These are phyloP conservation scores for Davidsoniella virescens DNA, from an alignment of 2,329 filamentous ascomycete species.

Conservation along the genomic window DNA sequence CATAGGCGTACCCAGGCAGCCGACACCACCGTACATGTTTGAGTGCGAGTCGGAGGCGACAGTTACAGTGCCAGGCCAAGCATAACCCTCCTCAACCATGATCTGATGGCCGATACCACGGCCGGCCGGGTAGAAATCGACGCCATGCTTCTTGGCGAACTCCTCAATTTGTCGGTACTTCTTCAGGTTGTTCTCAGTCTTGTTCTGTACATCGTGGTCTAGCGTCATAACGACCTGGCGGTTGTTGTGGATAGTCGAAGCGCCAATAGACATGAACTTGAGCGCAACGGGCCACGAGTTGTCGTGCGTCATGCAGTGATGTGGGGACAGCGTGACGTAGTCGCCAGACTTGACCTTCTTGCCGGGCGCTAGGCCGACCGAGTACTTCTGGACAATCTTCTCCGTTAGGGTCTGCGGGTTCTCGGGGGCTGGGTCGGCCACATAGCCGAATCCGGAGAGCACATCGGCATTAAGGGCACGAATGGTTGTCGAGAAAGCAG, in stretches of 20 bases:
- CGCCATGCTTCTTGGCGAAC: constrained; percentile 63
- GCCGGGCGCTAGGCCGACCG: constrained; percentile 55
- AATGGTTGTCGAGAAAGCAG: constrained; percentile 13
- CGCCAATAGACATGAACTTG: constrained; percentile 70
- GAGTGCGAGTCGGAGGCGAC: constrained; percentile 67
- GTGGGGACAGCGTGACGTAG: constrained; percentile 52
- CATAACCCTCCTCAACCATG: constrained; percentile 71
- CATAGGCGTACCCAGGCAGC: constrained; percentile 60
- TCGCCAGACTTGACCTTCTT: constrained; percentile 68
- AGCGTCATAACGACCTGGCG: constrained; percentile 38
- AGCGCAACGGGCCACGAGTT: constrained; percentile 58
- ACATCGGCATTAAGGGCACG: constrained; percentile 9
- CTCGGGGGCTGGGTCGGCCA: constrained; percentile 5
- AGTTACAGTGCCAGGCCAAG: constrained; percentile 68
- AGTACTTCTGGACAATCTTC: constrained; percentile 76
- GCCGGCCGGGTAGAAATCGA: constrained; percentile 63
- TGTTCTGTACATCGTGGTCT: constrained; percentile 83
- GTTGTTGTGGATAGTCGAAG: constrained; percentile 50
- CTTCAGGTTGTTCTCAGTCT: constrained; percentile 56
- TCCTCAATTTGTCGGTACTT: constrained; percentile 72
- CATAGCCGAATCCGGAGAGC: constrained; percentile 3
- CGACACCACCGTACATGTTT: constrained; percentile 73
- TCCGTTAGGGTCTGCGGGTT: constrained; percentile 69
- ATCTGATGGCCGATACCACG: constrained; percentile 81
- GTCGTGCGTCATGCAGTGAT: constrained; percentile 66